Evolutionary conservation across 768 basidiomycete genomes (phyloP), one percentile per base, ranked within the genome.

Genomic region (Dictyophora rubrovolvata): DNA sequence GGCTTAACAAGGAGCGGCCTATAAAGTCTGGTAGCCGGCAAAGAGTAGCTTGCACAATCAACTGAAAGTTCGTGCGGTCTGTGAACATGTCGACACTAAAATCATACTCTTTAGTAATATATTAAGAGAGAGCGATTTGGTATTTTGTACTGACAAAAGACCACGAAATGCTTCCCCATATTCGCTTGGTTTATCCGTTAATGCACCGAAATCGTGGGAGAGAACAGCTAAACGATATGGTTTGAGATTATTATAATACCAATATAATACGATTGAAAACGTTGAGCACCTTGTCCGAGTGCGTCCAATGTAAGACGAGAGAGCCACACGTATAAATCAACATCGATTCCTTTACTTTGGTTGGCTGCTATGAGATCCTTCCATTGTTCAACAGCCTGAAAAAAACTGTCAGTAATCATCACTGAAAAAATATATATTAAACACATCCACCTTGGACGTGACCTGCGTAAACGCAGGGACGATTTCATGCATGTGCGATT

Each of bases 401-500:
- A 16, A 17, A 21, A 23, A 49, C n/a, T 7, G 42, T 18, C 8
- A 56, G 7, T n/a, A 21, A 36, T 6, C 34, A 51, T n/a, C 4
- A 5, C 5, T 22, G 14, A 20, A 18, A 21, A 12, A n/a, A 33
- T 33, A 5, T 33, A 52, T 16, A 48, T 33, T n/a, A 37, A 4
- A 17, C 5, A 21, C 28, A 20, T n/a, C 57, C 68, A 28, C 62
- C 20, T 42, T 55, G 42, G 59, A 48, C 34, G 67, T 64, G 22
- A 60, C 63, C 4, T 56, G 51, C 20, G 64, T 64, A 53, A 72
- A 72, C 7, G 64, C 54, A 21, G 64, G 51, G 12, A 67, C 61
- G 53, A 68, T 70, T 4, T 64, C 60, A 36, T 64, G 61, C 18
- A 69, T 49, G 52, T 70, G 65, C 0, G 61, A 58, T 16, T 64